Percentiles rank a stretch among this genome's conserved stretches.
Conservation (phyloP, 1,284 basidiomycete genomes). For the Cystobasidium pallidum region DNA sequence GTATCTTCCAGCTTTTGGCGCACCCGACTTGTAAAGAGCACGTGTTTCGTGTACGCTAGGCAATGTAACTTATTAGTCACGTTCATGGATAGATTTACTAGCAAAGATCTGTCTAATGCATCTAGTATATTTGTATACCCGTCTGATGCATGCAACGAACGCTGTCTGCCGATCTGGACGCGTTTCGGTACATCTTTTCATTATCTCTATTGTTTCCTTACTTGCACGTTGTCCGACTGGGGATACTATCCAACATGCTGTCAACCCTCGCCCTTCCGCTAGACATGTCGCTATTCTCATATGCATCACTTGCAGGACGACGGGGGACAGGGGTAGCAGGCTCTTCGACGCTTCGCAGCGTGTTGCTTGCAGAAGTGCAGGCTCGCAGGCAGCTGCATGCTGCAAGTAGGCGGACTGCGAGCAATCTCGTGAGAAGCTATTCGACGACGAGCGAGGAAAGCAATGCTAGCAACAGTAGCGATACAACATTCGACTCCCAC, state of each 20-base stretch:
- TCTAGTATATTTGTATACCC: too few species aligned
- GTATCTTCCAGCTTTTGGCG: constrained; percentile 2
- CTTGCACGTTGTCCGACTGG: constrained; percentile 4
- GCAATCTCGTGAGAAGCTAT: constrained; percentile 16
- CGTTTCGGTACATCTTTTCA: too few species aligned
- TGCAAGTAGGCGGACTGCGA: background rate
- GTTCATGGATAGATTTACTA: too few species aligned
- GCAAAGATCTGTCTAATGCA: too few species aligned
- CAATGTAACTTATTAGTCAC: background rate
- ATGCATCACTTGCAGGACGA: constrained; percentile 14
- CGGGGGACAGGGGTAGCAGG: background rate
- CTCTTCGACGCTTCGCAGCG: background rate
- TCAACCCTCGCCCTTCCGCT: constrained; percentile 4
- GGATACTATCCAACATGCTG: background rate
- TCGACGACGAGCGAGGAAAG: constrained; percentile 15
- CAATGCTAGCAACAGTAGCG: constrained; percentile 11
- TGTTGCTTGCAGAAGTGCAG: constrained; percentile 3
- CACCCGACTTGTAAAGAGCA: constrained; percentile 10
- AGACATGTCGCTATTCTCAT: constrained; percentile 30
- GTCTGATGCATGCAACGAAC: too few species aligned
- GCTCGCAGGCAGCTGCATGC: constrained; percentile 10
- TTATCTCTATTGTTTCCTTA: background rate
- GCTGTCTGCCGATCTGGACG: too few species aligned
- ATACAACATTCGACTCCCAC: background rate
- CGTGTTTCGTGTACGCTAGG: background rate